phyloP scores from a whole-genome alignment of 2,329 filamentous ascomycete genomes.

The Fusarium illudens region DNA sequence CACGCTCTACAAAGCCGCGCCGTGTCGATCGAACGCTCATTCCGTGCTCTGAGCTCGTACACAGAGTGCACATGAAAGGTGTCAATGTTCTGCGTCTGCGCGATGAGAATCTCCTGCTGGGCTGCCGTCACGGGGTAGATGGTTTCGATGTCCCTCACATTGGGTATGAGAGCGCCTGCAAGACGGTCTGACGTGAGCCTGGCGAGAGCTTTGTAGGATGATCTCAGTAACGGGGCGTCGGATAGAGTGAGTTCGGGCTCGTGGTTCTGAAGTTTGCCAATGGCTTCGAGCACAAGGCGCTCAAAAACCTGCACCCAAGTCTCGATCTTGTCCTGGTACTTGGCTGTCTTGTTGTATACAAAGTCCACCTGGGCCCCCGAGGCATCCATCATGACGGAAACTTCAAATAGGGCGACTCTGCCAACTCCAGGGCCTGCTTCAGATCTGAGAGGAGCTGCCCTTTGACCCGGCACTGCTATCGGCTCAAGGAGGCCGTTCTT shows the following conservation, averaged over 20 bases:
- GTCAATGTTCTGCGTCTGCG: conserved; percentile 53
- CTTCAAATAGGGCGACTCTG: conserved; percentile 60
- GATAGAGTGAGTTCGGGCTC: conserved; percentile 59
- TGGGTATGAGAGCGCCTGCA: conserved; percentile 51
- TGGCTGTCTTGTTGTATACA: conserved; percentile 53
- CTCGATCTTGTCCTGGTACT: conserved; percentile 53
- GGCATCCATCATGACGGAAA: conserved; percentile 57
- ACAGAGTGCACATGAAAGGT: conserved; percentile 56
- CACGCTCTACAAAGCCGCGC: conserved; percentile 59
- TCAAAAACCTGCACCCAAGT: conserved; percentile 60
- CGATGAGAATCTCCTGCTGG: conserved; percentile 60
- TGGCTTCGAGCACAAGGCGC: conserved; percentile 54
- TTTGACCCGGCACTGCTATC: conserved; percentile 51
- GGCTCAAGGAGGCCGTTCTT: conserved; percentile 60
- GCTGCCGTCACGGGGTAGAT: conserved; percentile 58
- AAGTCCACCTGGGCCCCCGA: conserved; percentile 55
- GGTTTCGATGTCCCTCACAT: conserved; percentile 57
- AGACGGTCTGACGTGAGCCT: conserved; percentile 55
- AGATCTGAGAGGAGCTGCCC: conserved; percentile 50
- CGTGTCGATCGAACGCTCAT: conserved; percentile 52
- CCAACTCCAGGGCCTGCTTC: conserved; percentile 57
- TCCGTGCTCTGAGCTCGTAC: conserved; percentile 55
- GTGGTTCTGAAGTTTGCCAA: conserved; percentile 52
- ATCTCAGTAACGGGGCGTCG: conserved; percentile 58
- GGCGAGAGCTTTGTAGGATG: conserved; percentile 56